Evolutionary conservation across 345 rosid genomes (phyloP).

Genomic region (Eucalyptus erythrocorys): DNA sequence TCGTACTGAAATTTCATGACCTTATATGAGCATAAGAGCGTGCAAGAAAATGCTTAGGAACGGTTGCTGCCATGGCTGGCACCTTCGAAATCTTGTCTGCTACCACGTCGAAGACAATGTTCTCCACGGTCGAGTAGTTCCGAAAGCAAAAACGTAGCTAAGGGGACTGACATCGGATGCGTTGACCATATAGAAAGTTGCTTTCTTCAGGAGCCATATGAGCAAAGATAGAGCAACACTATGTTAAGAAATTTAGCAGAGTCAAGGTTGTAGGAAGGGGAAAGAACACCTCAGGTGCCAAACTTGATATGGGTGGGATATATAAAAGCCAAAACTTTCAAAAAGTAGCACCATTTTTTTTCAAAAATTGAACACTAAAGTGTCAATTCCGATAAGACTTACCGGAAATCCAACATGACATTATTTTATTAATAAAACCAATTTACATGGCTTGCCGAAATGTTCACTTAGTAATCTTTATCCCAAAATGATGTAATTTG

Average conservation of each 20-base stretch:
- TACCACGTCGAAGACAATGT: background rate
- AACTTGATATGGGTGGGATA: no score
- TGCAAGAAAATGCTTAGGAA: background rate
- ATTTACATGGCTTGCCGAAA: no score
- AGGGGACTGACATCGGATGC: background rate
- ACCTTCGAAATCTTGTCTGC: background rate
- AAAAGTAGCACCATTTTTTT: no score
- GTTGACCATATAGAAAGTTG: background rate
- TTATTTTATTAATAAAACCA: no score
- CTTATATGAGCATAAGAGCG: background rate
- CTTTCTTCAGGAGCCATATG: background rate
- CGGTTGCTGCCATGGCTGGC: background rate
- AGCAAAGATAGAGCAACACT: background rate
- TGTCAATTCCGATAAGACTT: no score
- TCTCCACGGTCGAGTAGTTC: background rate
- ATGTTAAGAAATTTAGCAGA: background rate
- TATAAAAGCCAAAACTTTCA: no score
- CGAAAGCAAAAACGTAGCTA: background rate
- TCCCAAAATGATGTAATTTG: accelerated
- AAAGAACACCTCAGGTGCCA: no score
- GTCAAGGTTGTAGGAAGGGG: background rate
- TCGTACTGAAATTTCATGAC: background rate
- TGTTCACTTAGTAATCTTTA: no score
- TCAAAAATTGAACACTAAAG: no score
- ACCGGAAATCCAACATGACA: accelerated